phyloP scores from a whole-genome alignment of 2,329 filamentous ascomycete genomes.

The Leptodontidium sp. region DNA sequence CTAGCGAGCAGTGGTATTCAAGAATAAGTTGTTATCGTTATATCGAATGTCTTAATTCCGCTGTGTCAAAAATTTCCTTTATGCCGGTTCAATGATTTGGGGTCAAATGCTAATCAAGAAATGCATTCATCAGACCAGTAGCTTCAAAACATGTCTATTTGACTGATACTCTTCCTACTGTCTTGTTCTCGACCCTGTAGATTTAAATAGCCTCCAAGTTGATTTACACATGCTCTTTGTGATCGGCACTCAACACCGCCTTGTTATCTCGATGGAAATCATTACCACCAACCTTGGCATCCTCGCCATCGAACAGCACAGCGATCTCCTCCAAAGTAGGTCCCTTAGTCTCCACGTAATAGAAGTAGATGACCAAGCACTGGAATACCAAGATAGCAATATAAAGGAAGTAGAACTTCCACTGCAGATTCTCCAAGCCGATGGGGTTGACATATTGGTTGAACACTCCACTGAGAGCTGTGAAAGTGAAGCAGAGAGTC shows the following conservation, averaged over 20 bases:
- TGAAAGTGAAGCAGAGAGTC: slow-evolving; percentile 37
- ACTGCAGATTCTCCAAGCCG: slow-evolving; percentile 31
- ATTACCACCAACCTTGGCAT: slow-evolving; percentile 29
- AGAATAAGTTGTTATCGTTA: too few relatives aligned
- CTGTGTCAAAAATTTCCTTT: too few relatives aligned
- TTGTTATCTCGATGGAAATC: slow-evolving; percentile 4
- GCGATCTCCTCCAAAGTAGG: slow-evolving; percentile 48
- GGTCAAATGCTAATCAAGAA: too few relatives aligned
- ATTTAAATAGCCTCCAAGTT: too few relatives aligned
- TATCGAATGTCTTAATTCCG: too few relatives aligned
- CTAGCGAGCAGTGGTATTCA: too few relatives aligned
- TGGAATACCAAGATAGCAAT: slow-evolving; percentile 44
- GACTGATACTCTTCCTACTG: too few relatives aligned
- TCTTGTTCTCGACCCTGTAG: too few relatives aligned
- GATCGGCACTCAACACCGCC: not conserved
- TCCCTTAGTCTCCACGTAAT: slow-evolving; percentile 47
- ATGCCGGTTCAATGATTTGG: too few relatives aligned
- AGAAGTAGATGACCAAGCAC: slow-evolving; percentile 45
- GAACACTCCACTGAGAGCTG: slow-evolving; percentile 33
- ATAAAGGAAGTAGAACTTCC: slow-evolving; percentile 47
- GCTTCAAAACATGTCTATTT: too few relatives aligned
- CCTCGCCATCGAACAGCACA: slow-evolving; percentile 43
- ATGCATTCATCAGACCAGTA: too few relatives aligned
- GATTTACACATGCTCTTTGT: slow-evolving; percentile 6
- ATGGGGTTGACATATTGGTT: slow-evolving; percentile 42